These are phyloP conservation scores for Chytriomyces sp. DNA, from an alignment of 192 early-diverging fungal genomes.

Conservation along the genomic window DNA sequence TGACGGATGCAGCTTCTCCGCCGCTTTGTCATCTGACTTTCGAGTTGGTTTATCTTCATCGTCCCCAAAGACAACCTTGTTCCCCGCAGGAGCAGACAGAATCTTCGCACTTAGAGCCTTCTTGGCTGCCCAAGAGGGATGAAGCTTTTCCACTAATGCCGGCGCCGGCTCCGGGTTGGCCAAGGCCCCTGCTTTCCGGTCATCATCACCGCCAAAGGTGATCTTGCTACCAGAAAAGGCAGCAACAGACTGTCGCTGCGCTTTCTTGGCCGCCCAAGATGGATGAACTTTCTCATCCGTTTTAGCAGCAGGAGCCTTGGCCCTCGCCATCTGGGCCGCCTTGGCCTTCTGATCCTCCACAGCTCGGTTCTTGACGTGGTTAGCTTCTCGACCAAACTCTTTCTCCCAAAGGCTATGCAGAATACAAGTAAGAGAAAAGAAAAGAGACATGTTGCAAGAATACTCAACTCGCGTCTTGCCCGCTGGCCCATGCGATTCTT, in stretches of 20 bases:
- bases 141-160: too few relatives aligned
- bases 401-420: conserved; percentile 38
- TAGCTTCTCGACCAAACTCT: conserved; percentile 41
- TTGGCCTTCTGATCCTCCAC: conserved; percentile 14
- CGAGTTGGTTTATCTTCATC: background rate
- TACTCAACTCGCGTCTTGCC: conserved; percentile 43
- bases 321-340: conserved; percentile 15
- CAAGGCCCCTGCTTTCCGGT: background rate
- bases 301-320: background rate
- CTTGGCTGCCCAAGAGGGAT: conserved; percentile 46
- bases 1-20: conserved; percentile 33
- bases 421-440: conserved; percentile 9
- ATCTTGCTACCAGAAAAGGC: conserved; percentile 10
- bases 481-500: conserved; percentile 53
- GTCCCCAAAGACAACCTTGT: background rate
- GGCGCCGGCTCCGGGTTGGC: background rate
- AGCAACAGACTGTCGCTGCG: conserved; percentile 10
- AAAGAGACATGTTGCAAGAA: background rate
- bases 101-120: conserved; percentile 23
- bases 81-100: background rate
- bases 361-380: conserved; percentile 34
- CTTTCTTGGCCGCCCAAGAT: conserved; percentile 25
- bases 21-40: too few relatives aligned
- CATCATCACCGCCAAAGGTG: conserved; percentile 7
- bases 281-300: conserved; percentile 17